Evolutionary conservation across 2,329 filamentous ascomycete species (phyloP).

Genomic region (Phialophora tarda): DNA sequence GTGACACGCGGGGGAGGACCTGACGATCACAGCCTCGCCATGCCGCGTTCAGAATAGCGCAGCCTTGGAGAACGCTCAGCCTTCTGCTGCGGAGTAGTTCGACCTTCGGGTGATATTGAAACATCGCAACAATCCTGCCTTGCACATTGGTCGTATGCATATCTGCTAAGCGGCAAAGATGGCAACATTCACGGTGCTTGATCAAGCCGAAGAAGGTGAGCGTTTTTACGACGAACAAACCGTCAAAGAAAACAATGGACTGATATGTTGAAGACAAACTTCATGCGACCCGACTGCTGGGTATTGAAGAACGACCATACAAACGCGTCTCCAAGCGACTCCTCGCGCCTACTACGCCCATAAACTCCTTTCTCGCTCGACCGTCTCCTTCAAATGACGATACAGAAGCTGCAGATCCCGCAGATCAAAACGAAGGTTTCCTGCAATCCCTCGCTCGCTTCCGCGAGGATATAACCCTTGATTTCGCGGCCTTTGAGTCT

Average conservation of each 20-base stretch:
- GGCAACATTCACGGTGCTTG: slow-evolving; percentile 69
- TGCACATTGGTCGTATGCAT: neutral
- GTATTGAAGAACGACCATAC: slow-evolving; percentile 91
- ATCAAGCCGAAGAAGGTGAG: slow-evolving; percentile 70
- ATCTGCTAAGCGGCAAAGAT: slow-evolving; percentile 45
- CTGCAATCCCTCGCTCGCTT: slow-evolving; percentile 66
- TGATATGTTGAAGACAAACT: slow-evolving; percentile 67
- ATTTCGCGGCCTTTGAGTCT: slow-evolving; percentile 86
- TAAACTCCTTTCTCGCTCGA: slow-evolving; percentile 49
- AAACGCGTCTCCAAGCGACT: slow-evolving; percentile 85
- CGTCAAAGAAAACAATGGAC: neutral
- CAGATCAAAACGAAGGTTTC: slow-evolving; percentile 42
- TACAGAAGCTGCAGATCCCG: slow-evolving; percentile 47
- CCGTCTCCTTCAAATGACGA: slow-evolving; percentile 64
- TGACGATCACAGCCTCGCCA: neutral
- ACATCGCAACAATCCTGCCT: neutral
- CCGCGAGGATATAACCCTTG: slow-evolving; percentile 81
- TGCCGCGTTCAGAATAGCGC: neutral
- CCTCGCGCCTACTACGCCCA: slow-evolving; percentile 69
- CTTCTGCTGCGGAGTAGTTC: neutral
- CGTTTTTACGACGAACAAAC: neutral
- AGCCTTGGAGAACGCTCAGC: neutral
- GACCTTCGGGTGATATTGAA: neutral
- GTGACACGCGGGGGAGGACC: neutral
- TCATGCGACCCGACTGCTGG: slow-evolving; percentile 83